Conservation (phyloP, 768 basidiomycete genomes). For the Hortiboletus flavorubellus region DNA sequence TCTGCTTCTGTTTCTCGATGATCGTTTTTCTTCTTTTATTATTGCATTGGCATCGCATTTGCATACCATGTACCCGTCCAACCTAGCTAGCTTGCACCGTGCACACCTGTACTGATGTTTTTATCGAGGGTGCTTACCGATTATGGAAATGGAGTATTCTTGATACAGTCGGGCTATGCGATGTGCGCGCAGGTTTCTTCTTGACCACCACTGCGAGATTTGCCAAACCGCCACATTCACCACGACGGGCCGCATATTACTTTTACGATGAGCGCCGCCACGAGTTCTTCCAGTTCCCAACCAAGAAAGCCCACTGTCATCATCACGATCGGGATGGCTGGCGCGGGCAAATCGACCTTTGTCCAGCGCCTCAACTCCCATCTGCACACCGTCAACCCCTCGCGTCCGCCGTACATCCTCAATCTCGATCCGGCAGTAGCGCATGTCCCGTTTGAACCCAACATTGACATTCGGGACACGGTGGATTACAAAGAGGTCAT, state of each 20-base stretch:
- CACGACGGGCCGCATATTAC: background rate
- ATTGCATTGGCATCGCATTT: background rate
- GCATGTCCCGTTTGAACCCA: slow-evolving; percentile 88
- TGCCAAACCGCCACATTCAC: background rate
- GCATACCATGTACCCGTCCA: background rate
- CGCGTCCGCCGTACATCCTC: slow-evolving; percentile 86
- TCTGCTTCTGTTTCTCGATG: slow-evolving; percentile 10
- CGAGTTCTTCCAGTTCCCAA: slow-evolving; percentile 10
- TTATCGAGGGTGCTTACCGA: background rate
- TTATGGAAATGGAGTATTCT: slow-evolving; percentile 14
- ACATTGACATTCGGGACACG: slow-evolving; percentile 98
- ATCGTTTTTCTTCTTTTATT: background rate
- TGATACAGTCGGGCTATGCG: background rate
- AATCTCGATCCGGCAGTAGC: slow-evolving; percentile 97
- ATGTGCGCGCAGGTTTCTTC: background rate
- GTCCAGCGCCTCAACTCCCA: slow-evolving; percentile 94
- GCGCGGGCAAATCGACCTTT: slow-evolving; percentile 96
- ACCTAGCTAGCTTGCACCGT: background rate
- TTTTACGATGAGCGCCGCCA: slow-evolving; percentile 21
- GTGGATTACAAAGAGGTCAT: slow-evolving; percentile 98
- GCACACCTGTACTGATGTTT: background rate
- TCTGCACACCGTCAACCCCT: slow-evolving; percentile 64
- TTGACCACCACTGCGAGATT: slow-evolving; percentile 10
- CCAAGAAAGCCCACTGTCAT: slow-evolving; percentile 69
- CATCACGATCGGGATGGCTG: slow-evolving; percentile 94